Evolutionary conservation across 2,329 filamentous ascomycete genomes (phyloP).

Genomic region (Penicillium verrucosum): DNA sequence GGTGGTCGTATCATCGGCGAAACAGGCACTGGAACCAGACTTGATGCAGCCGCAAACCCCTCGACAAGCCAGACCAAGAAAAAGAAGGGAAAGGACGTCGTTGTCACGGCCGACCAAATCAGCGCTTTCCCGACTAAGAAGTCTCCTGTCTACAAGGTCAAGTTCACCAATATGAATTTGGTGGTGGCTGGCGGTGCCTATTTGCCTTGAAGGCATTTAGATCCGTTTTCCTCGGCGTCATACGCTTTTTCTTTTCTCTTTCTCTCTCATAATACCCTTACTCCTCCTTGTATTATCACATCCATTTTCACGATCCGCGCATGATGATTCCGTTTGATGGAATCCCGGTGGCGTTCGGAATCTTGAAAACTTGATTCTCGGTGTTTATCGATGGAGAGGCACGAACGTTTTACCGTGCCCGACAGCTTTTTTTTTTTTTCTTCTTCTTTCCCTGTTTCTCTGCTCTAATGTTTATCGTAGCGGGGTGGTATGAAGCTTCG

Average conservation of each 20-base stretch:
- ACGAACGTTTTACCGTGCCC: conserved; percentile 1
- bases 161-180: conserved; percentile 93
- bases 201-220: conserved; percentile 44
- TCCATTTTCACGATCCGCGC: not conserved
- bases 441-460: not conserved
- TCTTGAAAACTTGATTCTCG: conserved; percentile 5
- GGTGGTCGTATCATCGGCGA: conserved; percentile 50
- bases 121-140: conserved; percentile 95
- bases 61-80: conserved; percentile 39
- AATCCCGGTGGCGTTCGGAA: conserved; percentile 13
- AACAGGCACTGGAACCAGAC: conserved; percentile 47
- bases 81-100: conserved; percentile 85
- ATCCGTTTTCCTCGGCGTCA: not conserved
- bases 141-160: conserved; percentile 86
- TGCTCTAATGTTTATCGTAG: not conserved
- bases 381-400: conserved; percentile 10
- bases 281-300: conserved; percentile 2
- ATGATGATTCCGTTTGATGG: not conserved
- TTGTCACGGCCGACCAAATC: conserved; percentile 89
- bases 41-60: conserved; percentile 52
- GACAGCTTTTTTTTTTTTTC: not conserved
- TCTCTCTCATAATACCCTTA: conserved; percentile 19
- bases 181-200: conserved; percentile 78
- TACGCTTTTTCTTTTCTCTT: not conserved
- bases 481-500: not conserved